Conservation (phyloP, 225 moss, liverwort and hornwort species). For the Bryum argenteum region DNA sequence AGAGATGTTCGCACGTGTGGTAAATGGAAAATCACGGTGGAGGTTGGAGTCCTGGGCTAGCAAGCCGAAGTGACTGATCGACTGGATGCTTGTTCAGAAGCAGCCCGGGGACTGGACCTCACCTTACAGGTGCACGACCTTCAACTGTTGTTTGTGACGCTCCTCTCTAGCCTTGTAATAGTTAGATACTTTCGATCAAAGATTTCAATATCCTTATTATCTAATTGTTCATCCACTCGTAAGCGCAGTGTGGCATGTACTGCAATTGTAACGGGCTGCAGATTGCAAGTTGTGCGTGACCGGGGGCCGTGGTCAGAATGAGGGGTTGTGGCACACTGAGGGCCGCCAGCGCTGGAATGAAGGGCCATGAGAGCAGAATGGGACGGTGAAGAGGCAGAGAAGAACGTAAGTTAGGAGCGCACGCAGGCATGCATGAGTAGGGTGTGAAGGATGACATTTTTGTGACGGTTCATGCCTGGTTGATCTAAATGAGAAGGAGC, state of each 20-base stretch:
- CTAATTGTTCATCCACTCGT: too few relatives aligned
- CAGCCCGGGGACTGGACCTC: too few relatives aligned
- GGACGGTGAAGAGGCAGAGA: slow-evolving; percentile 6
- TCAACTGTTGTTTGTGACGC: too few relatives aligned
- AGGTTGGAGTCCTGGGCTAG: too few relatives aligned
- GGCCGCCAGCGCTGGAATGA: slow-evolving; percentile 4
- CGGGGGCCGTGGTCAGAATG: slow-evolving; percentile 5
- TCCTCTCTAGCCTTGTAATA: too few relatives aligned
- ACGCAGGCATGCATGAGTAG: background rate
- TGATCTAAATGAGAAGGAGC: background rate
- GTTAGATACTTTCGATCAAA: background rate
- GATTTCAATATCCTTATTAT: background rate
- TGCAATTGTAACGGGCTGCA: background rate
- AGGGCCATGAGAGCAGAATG: background rate
- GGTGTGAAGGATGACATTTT: slow-evolving; percentile 20
- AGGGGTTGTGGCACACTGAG: background rate
- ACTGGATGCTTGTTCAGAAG: too few relatives aligned
- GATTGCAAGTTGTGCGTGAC: background rate
- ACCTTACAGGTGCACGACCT: too few relatives aligned
- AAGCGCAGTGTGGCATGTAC: too few relatives aligned
- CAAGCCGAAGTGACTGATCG: too few relatives aligned
- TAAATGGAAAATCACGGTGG: too few relatives aligned
- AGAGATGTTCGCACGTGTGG: too few relatives aligned
- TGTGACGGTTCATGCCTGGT: background rate
- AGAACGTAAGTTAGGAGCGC: background rate